Base-by-base conservation (phyloP, 306 rosid genomes). In the Cicer pinnatifidum region DNA sequence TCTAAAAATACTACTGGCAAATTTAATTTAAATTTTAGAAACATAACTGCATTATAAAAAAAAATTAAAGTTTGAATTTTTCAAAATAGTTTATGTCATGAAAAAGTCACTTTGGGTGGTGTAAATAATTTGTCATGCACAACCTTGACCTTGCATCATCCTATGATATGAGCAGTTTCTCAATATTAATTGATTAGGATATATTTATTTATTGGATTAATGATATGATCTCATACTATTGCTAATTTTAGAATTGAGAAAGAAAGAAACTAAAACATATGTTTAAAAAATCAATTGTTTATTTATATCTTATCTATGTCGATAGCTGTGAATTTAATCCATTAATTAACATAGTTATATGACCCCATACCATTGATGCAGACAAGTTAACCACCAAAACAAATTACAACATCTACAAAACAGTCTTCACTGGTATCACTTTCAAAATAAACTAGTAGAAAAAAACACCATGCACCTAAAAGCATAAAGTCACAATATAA, bases 401-500 rank as follows among this genome's bases (percentile, higher is more conserved):
- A 62, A 63, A 54, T 56, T 61, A n/a, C 39, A 57, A 17, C 53
- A 46, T 41, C 35, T 51, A 56, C n/a, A 59, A 57, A 58, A 9
- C 62, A 72, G 9, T 52, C 17, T 66, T 11, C 7, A 51, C 28
- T 15, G 40, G 28, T 35, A 60, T 33, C 15, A 23, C 5, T 38
- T 44, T 41, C n/a, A 28, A 46, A 69, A 43, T 45, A 40, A 71
- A 52, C 59, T 37, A 37, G 40, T 8, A 63, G 12, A 12, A 35
- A 61, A 65, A 45, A 8, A 3, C 71, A 70, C 40, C 46, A 37
- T 11, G 44, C 50, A 51, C 0, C 3, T 56, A 76, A 63, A 13
- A 45, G 10, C 17, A 79, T 19, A 11, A 45, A 60, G 65, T 47
- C 46, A 40, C 48, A 72, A 47, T 67, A 54, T 41, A 48, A 79